Conservation (phyloP, 352 stramenopile genomes). For the Globisporangium takayamanum region DNA sequence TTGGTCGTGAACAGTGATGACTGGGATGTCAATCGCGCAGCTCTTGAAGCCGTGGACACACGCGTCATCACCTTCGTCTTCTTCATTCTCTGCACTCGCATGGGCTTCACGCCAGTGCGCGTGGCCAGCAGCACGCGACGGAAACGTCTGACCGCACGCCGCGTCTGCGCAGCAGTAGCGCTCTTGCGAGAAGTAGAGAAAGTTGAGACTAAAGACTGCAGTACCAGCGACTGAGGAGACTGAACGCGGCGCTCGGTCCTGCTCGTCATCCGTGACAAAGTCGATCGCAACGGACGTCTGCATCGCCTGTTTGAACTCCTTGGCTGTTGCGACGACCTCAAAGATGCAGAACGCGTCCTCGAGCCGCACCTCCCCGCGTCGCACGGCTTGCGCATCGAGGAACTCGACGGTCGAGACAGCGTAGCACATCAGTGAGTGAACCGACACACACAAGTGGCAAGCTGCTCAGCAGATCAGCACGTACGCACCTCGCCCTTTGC, state of each 20-base stretch:
- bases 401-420: slow-evolving; percentile 24
- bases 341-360: slow-evolving; percentile 40
- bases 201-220: slow-evolving; percentile 67
- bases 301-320: slow-evolving; percentile 42
- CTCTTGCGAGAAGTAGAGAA: slow-evolving; percentile 59
- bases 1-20: slow-evolving; percentile 17
- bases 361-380: slow-evolving; percentile 29
- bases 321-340: slow-evolving; percentile 26
- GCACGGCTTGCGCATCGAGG: slow-evolving; percentile 23
- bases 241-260: not conserved
- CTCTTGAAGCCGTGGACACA: slow-evolving; percentile 25
- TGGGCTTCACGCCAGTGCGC: slow-evolving; percentile 38
- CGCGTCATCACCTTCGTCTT: not conserved
- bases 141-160: slow-evolving; percentile 29
- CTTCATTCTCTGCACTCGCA: not conserved
- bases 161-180: slow-evolving; percentile 32
- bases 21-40: slow-evolving; percentile 56
- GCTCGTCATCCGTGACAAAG: slow-evolving; percentile 6
- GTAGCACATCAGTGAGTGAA: not conserved
- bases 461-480: not conserved
- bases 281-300: slow-evolving; percentile 36
- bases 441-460: not conserved
- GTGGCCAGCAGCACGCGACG: slow-evolving; percentile 18
- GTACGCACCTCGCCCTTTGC: slow-evolving; percentile 24
- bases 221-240: slow-evolving; percentile 16